Evolutionary conservation across 345 rosid genomes (phyloP), one percentile per base, ranked within the genome.

Genomic region (Populus tremula): DNA sequence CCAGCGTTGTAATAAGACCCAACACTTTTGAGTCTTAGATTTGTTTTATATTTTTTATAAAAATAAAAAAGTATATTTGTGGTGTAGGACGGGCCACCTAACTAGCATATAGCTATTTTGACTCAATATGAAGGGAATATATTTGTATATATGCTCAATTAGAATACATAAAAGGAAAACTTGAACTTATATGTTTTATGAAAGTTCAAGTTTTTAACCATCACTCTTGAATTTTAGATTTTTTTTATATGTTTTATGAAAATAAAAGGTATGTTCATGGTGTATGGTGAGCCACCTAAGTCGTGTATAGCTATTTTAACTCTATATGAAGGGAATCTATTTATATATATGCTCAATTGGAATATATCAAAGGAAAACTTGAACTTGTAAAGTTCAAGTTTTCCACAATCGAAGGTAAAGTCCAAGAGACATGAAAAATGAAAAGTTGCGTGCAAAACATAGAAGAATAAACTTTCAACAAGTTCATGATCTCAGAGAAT

Each of bases 1-100:
- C 5, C 0, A 0, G 3, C 0, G 4, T 33, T 33, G 35, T 33
- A 29, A 0, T 0, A 0, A 0, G 5, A 33, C 35, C 5, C 5
- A 33, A 33, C 0, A 33, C 4, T 33, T 0, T 3, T 33, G 35
- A 0, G 0, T 33, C 0, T 4, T 33, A 33, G 0, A 33, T 33
- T 4, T 33, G 25, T 33, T 33, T 33, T 33, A 33, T 33, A 3
- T 33, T 33, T 33, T 33, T 33, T 33, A 33, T 33, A 0, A 33
- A 33, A 33, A 33, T 33, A 33, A 33, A 33, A 33, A 33, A 0
- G 0, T 33, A 33, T 33, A 0, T 31, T 2, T 0, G 5, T 0
- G 5, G 35, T 33, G 0, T 3, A 33, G 5, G 5, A 0, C 0
- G 5, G 1, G 36, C 36, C 5, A 4, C 36, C 5, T 33, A 4